Percentiles rank a stretch among this genome's conserved stretches.
Evolutionary conservation across 1,284 basidiomycete genomes (phyloP).

Genomic region (Melanopsichium pennsylvanicum): DNA sequence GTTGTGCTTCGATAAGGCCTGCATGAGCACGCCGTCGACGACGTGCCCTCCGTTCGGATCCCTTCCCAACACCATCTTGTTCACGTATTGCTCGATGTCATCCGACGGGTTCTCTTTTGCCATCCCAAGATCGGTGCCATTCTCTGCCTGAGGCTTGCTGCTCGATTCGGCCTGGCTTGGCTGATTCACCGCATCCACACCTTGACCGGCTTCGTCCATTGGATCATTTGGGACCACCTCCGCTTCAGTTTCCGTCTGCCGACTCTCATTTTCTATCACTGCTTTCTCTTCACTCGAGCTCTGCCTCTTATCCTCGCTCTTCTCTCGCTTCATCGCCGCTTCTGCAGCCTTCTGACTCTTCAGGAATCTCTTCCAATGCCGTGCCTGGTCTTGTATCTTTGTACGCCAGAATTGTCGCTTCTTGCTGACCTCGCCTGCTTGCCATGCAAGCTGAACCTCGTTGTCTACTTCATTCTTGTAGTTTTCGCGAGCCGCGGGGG

Average conservation of each 20-base stretch:
- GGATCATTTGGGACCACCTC: background rate
- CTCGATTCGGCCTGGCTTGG: background rate
- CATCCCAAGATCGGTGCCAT: too few species aligned
- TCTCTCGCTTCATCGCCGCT: conserved; percentile 6
- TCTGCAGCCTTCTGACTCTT: background rate
- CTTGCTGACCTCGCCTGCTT: conserved; percentile 29
- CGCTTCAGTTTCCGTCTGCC: background rate
- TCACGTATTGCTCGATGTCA: too few species aligned
- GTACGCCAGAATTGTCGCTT: conserved; percentile 33
- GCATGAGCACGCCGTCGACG: too few species aligned
- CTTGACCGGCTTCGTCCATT: background rate
- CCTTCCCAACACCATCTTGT: too few species aligned
- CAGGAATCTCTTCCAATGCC: conserved; percentile 19
- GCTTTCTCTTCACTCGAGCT: background rate
- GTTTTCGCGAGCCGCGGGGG: background rate
- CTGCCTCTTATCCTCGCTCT: conserved; percentile 6
- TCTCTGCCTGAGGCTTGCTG: too few species aligned
- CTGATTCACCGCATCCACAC: background rate
- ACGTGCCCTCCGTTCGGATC: too few species aligned
- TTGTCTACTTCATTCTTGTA: background rate
- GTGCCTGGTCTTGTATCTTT: conserved; percentile 14
- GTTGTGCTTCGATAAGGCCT: too few species aligned
- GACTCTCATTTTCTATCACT: background rate
- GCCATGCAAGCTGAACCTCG: conserved; percentile 17
- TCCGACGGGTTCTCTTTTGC: too few species aligned